A percentile compares a stretch with the other conserved stretches of the same genome.
Evolutionary conservation across 2,329 filamentous ascomycete species (phyloP).

Genomic region (Aspergillus sclerotialis): DNA sequence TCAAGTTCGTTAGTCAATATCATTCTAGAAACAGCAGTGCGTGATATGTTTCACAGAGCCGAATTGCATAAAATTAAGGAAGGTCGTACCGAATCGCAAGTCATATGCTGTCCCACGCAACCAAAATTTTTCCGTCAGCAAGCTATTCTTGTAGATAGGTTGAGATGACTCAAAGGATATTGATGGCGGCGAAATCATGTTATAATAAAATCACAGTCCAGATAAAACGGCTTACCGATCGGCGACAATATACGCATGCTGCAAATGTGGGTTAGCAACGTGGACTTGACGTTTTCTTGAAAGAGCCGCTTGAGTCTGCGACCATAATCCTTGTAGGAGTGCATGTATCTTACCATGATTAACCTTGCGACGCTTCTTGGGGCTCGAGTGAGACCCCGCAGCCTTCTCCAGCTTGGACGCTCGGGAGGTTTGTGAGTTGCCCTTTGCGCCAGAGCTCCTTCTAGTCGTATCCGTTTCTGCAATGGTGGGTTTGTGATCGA

Average conservation of each 20-base stretch:
- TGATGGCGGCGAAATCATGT: constrained; percentile 10
- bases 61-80: constrained; percentile 12
- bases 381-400: constrained; percentile 42
- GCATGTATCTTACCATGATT: constrained; percentile 65
- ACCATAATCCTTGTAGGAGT: constrained; percentile 19
- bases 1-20: constrained; percentile 26
- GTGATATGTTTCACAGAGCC: constrained; percentile 17
- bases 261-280: constrained; percentile 32
- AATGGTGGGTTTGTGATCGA: constrained; percentile 13
- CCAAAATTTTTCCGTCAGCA: constrained; percentile 41
- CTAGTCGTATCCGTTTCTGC: constrained; percentile 14
- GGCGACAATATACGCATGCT: constrained; percentile 84
- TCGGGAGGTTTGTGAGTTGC: constrained; percentile 16
- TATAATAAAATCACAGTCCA: not conserved
- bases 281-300: constrained; percentile 5
- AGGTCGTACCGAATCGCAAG: constrained; percentile 73
- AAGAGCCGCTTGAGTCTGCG: constrained; percentile 4
- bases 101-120: constrained; percentile 68
- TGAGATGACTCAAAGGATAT: constrained; percentile 8
- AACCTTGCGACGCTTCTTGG: constrained; percentile 81
- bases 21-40: constrained; percentile 5
- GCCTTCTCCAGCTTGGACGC: constrained; percentile 28
- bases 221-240: constrained; percentile 65
- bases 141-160: constrained; percentile 18
- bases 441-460: constrained; percentile 25